phyloP scores from a whole-genome alignment of 257 asterid species.

The Solanum gracilifrons region DNA sequence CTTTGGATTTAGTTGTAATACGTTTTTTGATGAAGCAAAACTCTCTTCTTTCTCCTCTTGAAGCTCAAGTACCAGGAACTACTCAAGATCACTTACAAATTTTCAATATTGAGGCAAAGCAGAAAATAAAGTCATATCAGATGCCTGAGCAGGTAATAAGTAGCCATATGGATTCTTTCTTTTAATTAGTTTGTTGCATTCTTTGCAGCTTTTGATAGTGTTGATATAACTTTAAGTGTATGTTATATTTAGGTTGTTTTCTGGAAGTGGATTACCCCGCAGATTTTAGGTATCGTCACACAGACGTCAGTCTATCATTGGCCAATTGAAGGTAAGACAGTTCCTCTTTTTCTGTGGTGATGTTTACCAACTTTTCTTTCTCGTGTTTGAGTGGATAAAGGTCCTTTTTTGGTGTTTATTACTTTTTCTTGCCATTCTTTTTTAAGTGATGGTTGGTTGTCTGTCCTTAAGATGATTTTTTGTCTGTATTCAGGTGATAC shows the following conservation, averaged over 20 bases:
- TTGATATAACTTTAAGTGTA: neutral
- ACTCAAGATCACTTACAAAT: conserved; percentile 95
- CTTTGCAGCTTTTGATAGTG: neutral
- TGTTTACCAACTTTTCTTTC: neutral
- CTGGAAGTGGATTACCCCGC: conserved; percentile 98
- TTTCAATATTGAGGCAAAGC: conserved; percentile 92
- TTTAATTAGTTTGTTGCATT: neutral
- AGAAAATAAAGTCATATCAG: conserved; percentile 86
- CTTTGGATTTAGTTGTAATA: neutral
- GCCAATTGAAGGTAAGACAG: conserved; percentile 69
- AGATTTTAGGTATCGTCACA: conserved; percentile 91
- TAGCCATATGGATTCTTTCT: neutral
- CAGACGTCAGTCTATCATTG: conserved; percentile 92
- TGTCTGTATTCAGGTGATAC: conserved; percentile 57
- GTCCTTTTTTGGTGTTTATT: neutral
- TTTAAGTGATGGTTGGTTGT: neutral
- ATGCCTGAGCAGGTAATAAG: conserved; percentile 96
- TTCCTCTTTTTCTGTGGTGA: neutral
- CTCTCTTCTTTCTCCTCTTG: conserved; percentile 19
- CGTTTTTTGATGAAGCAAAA: neutral
- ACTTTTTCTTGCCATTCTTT: neutral
- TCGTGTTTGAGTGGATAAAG: neutral
- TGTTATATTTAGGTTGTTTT: conserved; percentile 59
- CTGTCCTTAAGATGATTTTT: neutral
- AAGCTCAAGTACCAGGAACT: conserved; percentile 96